Evolutionary conservation across 805 yeast genomes (phyloP), one percentile per base, ranked within the genome.

Genomic region (Nematodospora valgi): DNA sequence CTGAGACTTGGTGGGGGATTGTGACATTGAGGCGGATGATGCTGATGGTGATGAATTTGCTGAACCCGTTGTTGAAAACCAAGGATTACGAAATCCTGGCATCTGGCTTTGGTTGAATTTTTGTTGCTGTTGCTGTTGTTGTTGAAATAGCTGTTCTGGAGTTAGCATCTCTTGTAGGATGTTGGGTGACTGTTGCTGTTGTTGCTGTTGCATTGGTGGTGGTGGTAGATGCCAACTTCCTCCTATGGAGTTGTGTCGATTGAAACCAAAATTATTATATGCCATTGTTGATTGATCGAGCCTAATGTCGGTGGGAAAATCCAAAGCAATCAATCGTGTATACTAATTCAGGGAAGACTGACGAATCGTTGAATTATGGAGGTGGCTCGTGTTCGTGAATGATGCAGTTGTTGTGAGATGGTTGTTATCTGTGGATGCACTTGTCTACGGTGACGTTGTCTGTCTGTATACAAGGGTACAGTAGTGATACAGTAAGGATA

Each of bases 81-180:
- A 67, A n/a, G 72, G 72, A 35, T 67, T 66, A 23, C 71, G 46
- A 41, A 67, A 67, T 17, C 70, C 70, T 10, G 59, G 53, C 21
- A 44, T 34, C 23, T 34, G 42, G 14, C 27, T 39, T 31, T 35
- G 39, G 28, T 39, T 41, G 19, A 25, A 30, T 17, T 26, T 40
- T 23, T 40, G 43, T 23, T 38, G 37, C n/a, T 36, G 42, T 26
- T 32, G 40, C 13, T 39, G 44, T 18, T 14, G 31, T 23, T 30
- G 39, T 22, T 32, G 23, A 23, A 34, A 20, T 43, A 47, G 23
- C 28, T 30, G 40, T 18, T 27, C 30, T 6, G 27, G 31, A 4
- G 37, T 6, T 12, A 33, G 17, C 37, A 28, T 19, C 5, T 33
- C 37, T n/a, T n/a, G n/a, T n/a, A n/a, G n/a, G n/a, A n/a, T n/a